These are phyloP conservation scores for Pulveroboletus sp. DNA, from an alignment of 768 basidiomycete species.

Conservation along the genomic window DNA sequence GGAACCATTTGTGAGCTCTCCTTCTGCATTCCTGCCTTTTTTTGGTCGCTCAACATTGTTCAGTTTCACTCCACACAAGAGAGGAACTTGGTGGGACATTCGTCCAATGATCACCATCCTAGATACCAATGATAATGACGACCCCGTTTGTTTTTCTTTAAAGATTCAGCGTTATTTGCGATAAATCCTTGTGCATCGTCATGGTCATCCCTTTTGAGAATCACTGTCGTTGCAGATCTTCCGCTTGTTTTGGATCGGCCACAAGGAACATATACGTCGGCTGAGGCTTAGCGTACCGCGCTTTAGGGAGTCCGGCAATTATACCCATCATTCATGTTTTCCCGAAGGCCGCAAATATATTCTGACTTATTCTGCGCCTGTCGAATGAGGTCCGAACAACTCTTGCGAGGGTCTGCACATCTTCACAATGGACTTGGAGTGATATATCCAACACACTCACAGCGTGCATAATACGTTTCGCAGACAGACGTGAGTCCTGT, in stretches of 20 bases:
- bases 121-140: slow-evolving; percentile 49
- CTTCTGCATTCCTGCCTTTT: neutral
- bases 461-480: slow-evolving; percentile 28
- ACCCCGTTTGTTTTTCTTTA: slow-evolving; percentile 27
- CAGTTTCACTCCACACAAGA: slow-evolving; percentile 40
- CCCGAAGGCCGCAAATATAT: slow-evolving; percentile 32
- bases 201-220: slow-evolving; percentile 47
- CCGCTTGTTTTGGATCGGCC: slow-evolving; percentile 40
- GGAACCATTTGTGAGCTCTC: slow-evolving; percentile 61
- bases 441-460: slow-evolving; percentile 24
- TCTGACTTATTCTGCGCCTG: slow-evolving; percentile 35
- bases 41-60: slow-evolving; percentile 8
- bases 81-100: slow-evolving; percentile 46
- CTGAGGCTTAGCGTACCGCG: slow-evolving; percentile 39
- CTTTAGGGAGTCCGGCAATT: slow-evolving; percentile 37
- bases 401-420: slow-evolving; percentile 31
- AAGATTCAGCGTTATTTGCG: slow-evolving; percentile 42
- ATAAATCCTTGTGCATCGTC: slow-evolving; percentile 44
- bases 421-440: slow-evolving; percentile 28
- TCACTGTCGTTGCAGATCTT: slow-evolving; percentile 38
- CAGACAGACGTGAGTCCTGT: slow-evolving; percentile 36
- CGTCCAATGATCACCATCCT: slow-evolving; percentile 46
- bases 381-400: slow-evolving; percentile 33
- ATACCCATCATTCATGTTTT: slow-evolving; percentile 38
- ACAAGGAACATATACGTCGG: slow-evolving; percentile 34